These are phyloP conservation scores for Cucurbita pepo DNA, from an alignment of 306 rosid genomes.

Conservation along the genomic window DNA sequence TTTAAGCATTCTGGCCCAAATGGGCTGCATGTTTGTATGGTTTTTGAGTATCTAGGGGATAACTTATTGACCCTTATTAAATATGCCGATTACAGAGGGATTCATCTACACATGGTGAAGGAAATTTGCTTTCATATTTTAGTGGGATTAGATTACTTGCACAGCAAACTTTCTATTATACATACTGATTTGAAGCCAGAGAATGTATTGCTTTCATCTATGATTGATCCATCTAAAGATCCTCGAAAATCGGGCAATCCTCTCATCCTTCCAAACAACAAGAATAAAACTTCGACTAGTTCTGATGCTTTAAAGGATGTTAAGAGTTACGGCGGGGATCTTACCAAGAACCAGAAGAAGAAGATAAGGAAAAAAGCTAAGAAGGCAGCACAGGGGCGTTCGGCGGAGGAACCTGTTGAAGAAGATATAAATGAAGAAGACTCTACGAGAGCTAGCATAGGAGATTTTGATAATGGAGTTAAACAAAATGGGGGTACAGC, in stretches of 20 bases:
- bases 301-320: conserved; percentile 25
- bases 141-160: conserved; percentile 83
- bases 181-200: conserved; percentile 89
- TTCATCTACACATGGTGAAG: conserved; percentile 57
- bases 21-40: conserved; percentile 85
- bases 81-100: conserved; percentile 54
- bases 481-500: conserved; percentile 28
- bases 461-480: conserved; percentile 16
- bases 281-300: conserved; percentile 30
- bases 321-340: conserved; percentile 45
- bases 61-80: conserved; percentile 74
- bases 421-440: conserved; percentile 30
- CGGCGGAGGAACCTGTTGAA: conserved; percentile 34
- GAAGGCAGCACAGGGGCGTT: conserved; percentile 55
- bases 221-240: conserved; percentile 71
- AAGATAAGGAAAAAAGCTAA: conserved; percentile 64
- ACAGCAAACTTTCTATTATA: conserved; percentile 60
- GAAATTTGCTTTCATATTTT: conserved; percentile 63
- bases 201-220: conserved; percentile 50
- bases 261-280: conserved; percentile 36
- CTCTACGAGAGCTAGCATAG: conserved; percentile 19
- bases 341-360: conserved; percentile 61
- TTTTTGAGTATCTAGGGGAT: conserved; percentile 79
- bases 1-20: conserved; percentile 82
- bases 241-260: conserved; percentile 50